phyloP scores from a whole-genome alignment of 768 basidiomycete genomes.

The Phaffia australis region DNA sequence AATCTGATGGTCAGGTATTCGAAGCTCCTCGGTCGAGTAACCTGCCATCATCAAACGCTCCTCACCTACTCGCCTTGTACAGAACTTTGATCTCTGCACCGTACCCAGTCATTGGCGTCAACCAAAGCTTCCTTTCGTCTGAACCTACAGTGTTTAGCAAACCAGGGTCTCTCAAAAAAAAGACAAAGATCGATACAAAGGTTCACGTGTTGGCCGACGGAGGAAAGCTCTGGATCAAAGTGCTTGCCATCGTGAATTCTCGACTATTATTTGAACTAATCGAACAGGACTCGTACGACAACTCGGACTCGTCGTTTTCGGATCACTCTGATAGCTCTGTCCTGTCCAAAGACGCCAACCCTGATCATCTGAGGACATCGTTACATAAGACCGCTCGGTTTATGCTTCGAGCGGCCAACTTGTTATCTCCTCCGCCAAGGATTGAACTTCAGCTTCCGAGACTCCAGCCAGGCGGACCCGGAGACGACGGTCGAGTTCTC shows the following conservation, averaged over 20 bases:
- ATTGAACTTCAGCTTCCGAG: slow-evolving; percentile 58
- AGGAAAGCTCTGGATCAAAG: slow-evolving; percentile 66
- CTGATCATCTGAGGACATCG: slow-evolving; percentile 51
- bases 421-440: slow-evolving; percentile 33
- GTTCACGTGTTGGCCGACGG: slow-evolving; percentile 70
- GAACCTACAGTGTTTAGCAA: not conserved
- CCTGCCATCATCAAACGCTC: slow-evolving; percentile 20
- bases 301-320: slow-evolving; percentile 42
- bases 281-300: slow-evolving; percentile 70
- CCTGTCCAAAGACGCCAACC: slow-evolving; percentile 42
- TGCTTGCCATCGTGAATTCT: slow-evolving; percentile 64
- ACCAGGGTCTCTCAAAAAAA: not conserved
- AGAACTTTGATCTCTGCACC: not conserved
- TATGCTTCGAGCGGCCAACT: slow-evolving; percentile 52
- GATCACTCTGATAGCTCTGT: slow-evolving; percentile 38
- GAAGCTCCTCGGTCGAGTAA: not conserved
- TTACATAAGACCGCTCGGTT: slow-evolving; percentile 59
- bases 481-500: slow-evolving; percentile 37
- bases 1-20: slow-evolving; percentile 10
- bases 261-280: slow-evolving; percentile 68
- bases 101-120: slow-evolving; percentile 10
- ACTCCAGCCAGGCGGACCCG: slow-evolving; percentile 33
- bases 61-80: slow-evolving; percentile 27
- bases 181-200: slow-evolving; percentile 42
- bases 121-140: slow-evolving; percentile 15